A percentile compares a stretch with the other conserved stretches of the same genome.
Evolutionary conservation across 2,329 filamentous ascomycete genomes (phyloP).

Genomic region (Pseudogymnoascus sp.): DNA sequence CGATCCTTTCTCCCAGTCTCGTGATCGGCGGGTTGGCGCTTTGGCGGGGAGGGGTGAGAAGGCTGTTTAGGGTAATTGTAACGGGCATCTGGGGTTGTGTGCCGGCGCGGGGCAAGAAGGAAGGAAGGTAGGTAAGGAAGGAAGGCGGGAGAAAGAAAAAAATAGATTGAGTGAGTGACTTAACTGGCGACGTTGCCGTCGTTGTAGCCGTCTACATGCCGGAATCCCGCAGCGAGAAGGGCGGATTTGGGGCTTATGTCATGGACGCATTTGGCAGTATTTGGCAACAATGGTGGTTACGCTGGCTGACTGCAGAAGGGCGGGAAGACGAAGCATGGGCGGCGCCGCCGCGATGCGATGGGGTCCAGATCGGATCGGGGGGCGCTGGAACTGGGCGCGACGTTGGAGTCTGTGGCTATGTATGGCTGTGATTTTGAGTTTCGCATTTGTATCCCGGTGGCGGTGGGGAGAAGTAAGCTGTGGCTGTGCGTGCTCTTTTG

Average conservation of each 20-base stretch:
- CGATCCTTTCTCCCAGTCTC: neutral
- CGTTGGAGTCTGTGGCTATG: neutral
- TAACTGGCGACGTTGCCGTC: neutral
- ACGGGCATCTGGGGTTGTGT: neutral
- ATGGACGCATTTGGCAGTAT: neutral
- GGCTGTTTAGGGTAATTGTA: neutral
- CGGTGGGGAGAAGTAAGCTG: neutral
- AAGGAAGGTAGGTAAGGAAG: too few relatives aligned
- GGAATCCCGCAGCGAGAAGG: neutral
- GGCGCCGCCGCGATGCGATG: neutral
- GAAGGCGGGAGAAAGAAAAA: too few relatives aligned
- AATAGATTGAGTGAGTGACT: neutral
- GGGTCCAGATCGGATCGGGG: neutral
- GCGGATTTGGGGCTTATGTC: neutral
- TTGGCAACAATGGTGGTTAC: too few relatives aligned
- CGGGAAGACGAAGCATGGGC: neutral
- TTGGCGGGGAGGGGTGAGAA: neutral
- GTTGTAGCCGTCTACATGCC: neutral
- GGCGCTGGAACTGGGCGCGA: neutral
- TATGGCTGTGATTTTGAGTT: neutral
- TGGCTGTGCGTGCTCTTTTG: neutral
- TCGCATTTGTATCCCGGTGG: neutral
- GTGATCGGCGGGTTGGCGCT: neutral
- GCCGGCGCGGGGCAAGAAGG: neutral
- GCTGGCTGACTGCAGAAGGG: slow-evolving; percentile 1